Conservation (phyloP, 805 yeast species). For the Pichia sporocuriosa region DNA sequence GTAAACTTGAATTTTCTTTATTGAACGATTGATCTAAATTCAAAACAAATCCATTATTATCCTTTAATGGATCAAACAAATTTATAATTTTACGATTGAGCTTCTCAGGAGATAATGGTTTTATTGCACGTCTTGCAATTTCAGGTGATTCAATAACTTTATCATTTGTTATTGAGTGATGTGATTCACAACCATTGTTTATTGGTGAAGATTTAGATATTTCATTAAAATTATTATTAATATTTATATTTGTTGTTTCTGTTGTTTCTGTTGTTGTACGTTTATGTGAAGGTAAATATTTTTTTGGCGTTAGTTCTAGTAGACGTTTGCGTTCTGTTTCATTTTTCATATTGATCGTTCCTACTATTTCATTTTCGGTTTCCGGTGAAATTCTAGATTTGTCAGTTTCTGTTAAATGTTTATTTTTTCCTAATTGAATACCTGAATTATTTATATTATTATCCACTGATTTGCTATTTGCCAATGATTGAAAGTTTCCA, state of each 20-base stretch:
- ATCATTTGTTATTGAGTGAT: no score
- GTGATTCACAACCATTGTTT: no score
- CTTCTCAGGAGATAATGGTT: slow-evolving; percentile 17
- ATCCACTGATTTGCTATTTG: neutral
- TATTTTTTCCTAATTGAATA: no score
- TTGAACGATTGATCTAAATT: neutral
- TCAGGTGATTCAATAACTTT: slow-evolving; percentile 22
- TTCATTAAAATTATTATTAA: neutral
- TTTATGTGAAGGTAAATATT: slow-evolving; percentile 21
- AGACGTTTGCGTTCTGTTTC: slow-evolving; percentile 3
- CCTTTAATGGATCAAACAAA: slow-evolving; percentile 11
- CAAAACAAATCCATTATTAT: neutral
- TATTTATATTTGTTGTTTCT: neutral
- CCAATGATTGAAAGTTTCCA: slow-evolving; percentile 8
- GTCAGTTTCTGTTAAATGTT: no score
- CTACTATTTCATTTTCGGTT: neutral
- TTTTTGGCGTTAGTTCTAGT: slow-evolving; percentile 13
- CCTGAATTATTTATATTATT: neutral
- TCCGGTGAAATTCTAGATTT: neutral
- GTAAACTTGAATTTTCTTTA: neutral
- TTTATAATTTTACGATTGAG: slow-evolving; percentile 11
- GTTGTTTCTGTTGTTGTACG: slow-evolving; percentile 6
- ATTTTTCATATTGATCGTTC: no score
- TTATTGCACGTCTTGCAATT: slow-evolving; percentile 18
- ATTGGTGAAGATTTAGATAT: no score